Evolutionary conservation across 371 early-diverging fungal genomes (phyloP).

Genomic region (Mucor mucedo): DNA sequence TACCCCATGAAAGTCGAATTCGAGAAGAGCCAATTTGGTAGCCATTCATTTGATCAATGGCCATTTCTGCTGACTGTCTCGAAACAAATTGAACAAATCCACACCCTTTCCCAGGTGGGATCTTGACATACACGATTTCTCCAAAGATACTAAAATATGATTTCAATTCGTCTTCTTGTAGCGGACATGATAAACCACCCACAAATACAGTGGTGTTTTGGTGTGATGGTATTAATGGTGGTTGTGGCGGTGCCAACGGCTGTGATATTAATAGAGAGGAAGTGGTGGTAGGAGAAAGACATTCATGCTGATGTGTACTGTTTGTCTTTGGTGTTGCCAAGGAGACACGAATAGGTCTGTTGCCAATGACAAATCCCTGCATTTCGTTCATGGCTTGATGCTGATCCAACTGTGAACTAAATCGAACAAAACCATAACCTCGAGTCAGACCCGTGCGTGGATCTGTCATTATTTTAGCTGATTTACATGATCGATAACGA

Average conservation of each 20-base stretch:
- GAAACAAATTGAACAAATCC: constrained; percentile 90
- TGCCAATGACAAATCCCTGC: constrained; percentile 69
- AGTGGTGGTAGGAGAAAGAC: constrained; percentile 11
- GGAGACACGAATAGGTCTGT: constrained; percentile 83
- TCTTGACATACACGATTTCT: constrained; percentile 87
- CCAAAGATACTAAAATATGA: constrained; percentile 85
- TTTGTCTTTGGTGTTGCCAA: constrained; percentile 81
- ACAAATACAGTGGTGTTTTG: constrained; percentile 88
- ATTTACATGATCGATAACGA: constrained; percentile 67
- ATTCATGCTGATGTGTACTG: constrained; percentile 17
- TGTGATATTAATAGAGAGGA: background rate
- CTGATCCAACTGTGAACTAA: constrained; percentile 70
- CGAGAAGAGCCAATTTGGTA: constrained; percentile 80
- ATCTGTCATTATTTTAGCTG: constrained; percentile 83
- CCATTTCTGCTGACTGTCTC: constrained; percentile 82
- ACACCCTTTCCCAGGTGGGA: constrained; percentile 92
- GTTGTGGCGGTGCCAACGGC: background rate
- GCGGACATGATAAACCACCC: constrained; percentile 80
- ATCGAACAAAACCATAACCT: constrained; percentile 85
- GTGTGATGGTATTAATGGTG: constrained; percentile 3
- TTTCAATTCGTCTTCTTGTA: constrained; percentile 84
- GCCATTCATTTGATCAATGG: constrained; percentile 87
- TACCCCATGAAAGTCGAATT: constrained; percentile 91
- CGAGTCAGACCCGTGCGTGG: constrained; percentile 69
- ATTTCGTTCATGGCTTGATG: constrained; percentile 75